Percentiles rank a stretch among this genome's conserved stretches.
Conservation (phyloP, 2,329 filamentous ascomycete species). For the Botrytis tulipae region DNA sequence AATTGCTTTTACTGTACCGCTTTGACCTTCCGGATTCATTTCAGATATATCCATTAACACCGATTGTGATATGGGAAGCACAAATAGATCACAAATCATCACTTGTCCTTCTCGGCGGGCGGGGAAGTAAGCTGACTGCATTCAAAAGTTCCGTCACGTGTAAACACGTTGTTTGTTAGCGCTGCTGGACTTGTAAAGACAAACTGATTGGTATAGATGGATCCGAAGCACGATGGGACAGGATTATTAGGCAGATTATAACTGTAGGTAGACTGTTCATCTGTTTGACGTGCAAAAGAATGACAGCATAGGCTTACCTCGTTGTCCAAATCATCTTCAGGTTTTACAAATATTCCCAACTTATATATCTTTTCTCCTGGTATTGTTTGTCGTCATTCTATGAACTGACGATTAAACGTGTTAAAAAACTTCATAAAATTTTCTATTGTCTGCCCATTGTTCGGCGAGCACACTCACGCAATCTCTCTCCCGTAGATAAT, state of each 20-base stretch:
- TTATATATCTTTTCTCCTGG: background rate
- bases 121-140: slow-evolving; percentile 22
- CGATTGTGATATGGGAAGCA: background rate
- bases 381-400: background rate
- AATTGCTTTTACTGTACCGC: background rate
- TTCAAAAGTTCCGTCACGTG: slow-evolving; percentile 9
- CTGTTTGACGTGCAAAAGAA: background rate
- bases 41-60: background rate
- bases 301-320: background rate
- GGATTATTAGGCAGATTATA: background rate
- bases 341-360: background rate
- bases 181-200: background rate
- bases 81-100: background rate
- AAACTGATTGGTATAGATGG: background rate
- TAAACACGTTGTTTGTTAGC: background rate
- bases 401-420: background rate
- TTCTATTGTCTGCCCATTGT: background rate
- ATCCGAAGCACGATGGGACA: background rate
- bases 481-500: background rate
- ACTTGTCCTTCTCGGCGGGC: slow-evolving; percentile 3
- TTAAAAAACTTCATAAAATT: too few species aligned
- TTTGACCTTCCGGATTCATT: background rate
- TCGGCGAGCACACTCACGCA: slow-evolving; percentile 1
- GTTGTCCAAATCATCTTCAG: background rate
- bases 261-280: background rate